Evolutionary conservation across 1,284 basidiomycete species (phyloP).

Genomic region (Pterulicium gracile): DNA sequence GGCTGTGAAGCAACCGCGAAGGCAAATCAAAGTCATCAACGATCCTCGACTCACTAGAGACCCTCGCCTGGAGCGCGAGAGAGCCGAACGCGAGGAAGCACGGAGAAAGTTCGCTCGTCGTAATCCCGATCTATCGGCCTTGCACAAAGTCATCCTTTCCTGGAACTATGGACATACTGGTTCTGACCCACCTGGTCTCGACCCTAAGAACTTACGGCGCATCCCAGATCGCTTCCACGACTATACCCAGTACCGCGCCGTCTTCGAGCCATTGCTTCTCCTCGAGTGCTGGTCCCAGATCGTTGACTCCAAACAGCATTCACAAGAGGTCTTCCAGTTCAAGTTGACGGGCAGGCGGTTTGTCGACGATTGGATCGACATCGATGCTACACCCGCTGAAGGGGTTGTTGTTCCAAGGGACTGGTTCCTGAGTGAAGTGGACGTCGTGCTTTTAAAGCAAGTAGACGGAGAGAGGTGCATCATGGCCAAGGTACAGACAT

Average conservation of each 20-base stretch:
- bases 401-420: constrained; percentile 33
- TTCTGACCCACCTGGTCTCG: constrained; percentile 40
- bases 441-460: constrained; percentile 64
- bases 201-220: constrained; percentile 21
- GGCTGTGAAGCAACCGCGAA: constrained; percentile 22
- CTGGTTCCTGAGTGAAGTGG: constrained; percentile 72
- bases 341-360: constrained; percentile 55
- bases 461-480: constrained; percentile 35
- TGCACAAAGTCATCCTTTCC: constrained; percentile 75
- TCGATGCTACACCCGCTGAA: constrained; percentile 55
- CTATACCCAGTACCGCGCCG: constrained; percentile 59
- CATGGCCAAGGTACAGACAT: constrained; percentile 77
- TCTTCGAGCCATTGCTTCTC: constrained; percentile 84
- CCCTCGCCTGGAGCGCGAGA: constrained; percentile 31
- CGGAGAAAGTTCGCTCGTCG: constrained; percentile 60
- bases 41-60: constrained; percentile 32
- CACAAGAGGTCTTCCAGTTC: constrained; percentile 40
- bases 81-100: constrained; percentile 48
- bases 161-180: constrained; percentile 79
- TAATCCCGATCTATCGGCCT: constrained; percentile 71
- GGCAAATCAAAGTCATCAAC: constrained; percentile 66
- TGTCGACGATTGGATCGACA: constrained; percentile 62
- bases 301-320: constrained; percentile 61
- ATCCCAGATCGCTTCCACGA: constrained; percentile 63
- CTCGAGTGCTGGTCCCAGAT: constrained; percentile 93